Base-by-base conservation (phyloP, 2,329 filamentous ascomycete genomes). In the Microcyclospora tardicrescens region DNA sequence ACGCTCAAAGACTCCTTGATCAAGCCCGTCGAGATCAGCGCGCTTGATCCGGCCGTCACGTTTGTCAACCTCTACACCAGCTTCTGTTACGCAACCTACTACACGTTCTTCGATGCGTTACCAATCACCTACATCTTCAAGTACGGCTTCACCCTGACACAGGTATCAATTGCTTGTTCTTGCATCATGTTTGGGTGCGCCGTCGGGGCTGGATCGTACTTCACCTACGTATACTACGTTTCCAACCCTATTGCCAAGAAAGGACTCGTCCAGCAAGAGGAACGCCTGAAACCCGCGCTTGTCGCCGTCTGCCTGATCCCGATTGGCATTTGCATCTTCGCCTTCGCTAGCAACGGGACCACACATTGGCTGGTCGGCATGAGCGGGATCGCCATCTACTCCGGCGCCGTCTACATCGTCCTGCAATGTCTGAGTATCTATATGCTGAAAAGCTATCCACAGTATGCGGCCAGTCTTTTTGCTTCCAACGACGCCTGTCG, bases 81-180 rank as follows among this genome's bases (percentile, higher is more conserved):
- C 38, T 67, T 79, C 47, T 68, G 73, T 47, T 81, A 78, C 56
- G 72, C 65, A 38, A 76, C 74, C 52, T 76, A 75, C 61, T 71
- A 71, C 44, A 62, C 62, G 12, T 80, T 71, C 60, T 81, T 81
- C 52, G 76, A 80, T 50, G 71, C 71, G n/a, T 80, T 81, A 56
- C 75, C 76, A 3, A 61, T 78, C 11, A 74, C 80, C 39, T 81
- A 77, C 54, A 65, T 67, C 2, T 65, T 65, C 30, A 61, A 69
- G 50, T 81, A 81, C 58, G 56, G 61, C 52, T 78, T 81, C 68
- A 69, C 65, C 42, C 57, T 72, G 50, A 55, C 47, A 39, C 50
- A 28, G n/a, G 28, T 34, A 27, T 34, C 37, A 6, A 14, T 39
- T 3, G 32, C 42, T 6, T 39, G 34, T 14, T 24, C 35, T 5